These are phyloP conservation scores for Colletotrichum acutatum DNA, from an alignment of 2,329 filamentous ascomycete species.

Conservation along the genomic window DNA sequence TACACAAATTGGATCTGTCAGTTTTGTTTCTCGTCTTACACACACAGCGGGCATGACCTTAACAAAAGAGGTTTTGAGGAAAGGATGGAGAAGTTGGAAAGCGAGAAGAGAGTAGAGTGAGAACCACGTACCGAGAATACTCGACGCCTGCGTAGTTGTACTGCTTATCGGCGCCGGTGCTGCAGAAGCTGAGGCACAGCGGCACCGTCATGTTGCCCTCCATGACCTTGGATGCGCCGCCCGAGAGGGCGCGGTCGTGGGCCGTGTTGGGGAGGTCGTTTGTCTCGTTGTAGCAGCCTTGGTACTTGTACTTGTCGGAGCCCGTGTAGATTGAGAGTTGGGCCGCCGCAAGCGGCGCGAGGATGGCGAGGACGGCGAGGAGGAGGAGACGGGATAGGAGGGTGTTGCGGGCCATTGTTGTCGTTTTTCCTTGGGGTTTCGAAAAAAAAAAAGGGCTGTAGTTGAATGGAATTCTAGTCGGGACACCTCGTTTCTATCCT, in stretches of 20 bases:
- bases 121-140: conserved; percentile 55
- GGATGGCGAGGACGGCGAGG: conserved; percentile 32
- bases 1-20: conserved; percentile 38
- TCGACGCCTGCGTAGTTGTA: conserved; percentile 66
- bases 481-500: neutral
- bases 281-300: conserved; percentile 71
- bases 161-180: conserved; percentile 45
- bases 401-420: conserved; percentile 17
- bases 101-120: neutral
- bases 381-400: conserved; percentile 10
- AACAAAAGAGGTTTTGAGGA: too few relatives aligned
- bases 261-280: conserved; percentile 54
- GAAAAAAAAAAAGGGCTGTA: neutral
- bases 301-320: conserved; percentile 57
- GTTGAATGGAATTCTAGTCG: neutral
- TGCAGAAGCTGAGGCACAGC: conserved; percentile 63
- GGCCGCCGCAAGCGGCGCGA: conserved; percentile 35
- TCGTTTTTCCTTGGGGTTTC: neutral
- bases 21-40: neutral
- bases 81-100: neutral
- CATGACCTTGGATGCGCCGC: conserved; percentile 51
- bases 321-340: conserved; percentile 47
- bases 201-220: conserved; percentile 62
- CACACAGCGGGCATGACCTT: too few relatives aligned
- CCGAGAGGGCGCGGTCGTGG: conserved; percentile 56